A percentile compares a stretch with the other conserved stretches of the same genome.
These are phyloP conservation scores for Salvia hispanica DNA, from an alignment of 257 asterid species.

Conservation along the genomic window DNA sequence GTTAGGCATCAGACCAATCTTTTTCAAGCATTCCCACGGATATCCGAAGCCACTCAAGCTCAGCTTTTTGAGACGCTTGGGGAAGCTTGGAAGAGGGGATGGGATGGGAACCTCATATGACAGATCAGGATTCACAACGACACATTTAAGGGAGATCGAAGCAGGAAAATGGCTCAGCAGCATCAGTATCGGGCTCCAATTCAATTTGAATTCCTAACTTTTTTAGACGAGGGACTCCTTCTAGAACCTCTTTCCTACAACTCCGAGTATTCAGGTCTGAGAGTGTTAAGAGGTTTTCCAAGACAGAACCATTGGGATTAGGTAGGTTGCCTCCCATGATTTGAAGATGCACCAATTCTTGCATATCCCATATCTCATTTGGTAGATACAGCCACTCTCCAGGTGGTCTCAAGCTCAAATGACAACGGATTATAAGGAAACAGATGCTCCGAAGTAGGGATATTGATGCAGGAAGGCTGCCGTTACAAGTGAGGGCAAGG, in stretches of 20 bases:
- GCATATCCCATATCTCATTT: constrained; percentile 11
- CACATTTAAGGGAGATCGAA: constrained; percentile 27
- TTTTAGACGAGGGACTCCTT: constrained; percentile 6
- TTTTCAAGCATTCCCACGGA: constrained; percentile 12
- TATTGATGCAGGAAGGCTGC: too few relatives aligned
- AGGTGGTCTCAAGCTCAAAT: neutral
- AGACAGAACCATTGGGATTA: neutral
- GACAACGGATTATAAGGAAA: neutral
- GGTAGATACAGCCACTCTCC: neutral
- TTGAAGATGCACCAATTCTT: constrained; percentile 15
- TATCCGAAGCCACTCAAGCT: constrained; percentile 26
- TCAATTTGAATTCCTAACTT: constrained; percentile 17
- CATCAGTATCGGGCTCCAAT: constrained; percentile 4
- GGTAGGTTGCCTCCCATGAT: constrained; percentile 2
- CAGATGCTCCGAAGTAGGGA: neutral
- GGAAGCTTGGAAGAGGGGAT: constrained; percentile 2
- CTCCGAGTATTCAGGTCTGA: neutral
- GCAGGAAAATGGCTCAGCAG: neutral
- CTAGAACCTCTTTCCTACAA: constrained; percentile 10
- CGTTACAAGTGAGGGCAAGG: too few relatives aligned
- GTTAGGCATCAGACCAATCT: neutral
- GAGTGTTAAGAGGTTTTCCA: constrained; percentile 10
- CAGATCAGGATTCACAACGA: constrained; percentile 8
- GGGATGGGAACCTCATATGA: too few relatives aligned
- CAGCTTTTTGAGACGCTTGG: neutral